phyloP scores from a whole-genome alignment of 208 protist species.

The Willaertia magna region DNA sequence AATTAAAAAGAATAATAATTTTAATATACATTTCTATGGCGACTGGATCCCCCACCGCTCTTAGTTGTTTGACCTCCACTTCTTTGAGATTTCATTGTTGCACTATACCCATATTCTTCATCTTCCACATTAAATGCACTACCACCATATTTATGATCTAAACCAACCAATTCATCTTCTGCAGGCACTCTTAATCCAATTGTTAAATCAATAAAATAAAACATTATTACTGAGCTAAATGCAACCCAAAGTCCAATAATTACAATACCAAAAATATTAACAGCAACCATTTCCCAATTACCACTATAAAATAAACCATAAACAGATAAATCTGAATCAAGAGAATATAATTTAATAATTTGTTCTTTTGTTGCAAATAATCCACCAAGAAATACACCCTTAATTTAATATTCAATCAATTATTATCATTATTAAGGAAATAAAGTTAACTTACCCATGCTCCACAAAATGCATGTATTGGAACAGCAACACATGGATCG shows the following conservation, averaged over 20 bases:
- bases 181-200: not conserved
- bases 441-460: too few relatives aligned
- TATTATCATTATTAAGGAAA: too few relatives aligned
- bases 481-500: slow-evolving; percentile 41
- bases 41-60: too few relatives aligned
- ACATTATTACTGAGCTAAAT: not conserved
- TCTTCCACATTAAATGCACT: not conserved
- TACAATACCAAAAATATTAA: not conserved
- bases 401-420: too few relatives aligned
- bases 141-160: not conserved
- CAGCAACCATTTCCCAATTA: not conserved
- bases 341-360: not conserved
- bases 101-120: too few relatives aligned
- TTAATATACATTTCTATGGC: too few relatives aligned
- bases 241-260: not conserved
- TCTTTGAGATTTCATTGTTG: too few relatives aligned
- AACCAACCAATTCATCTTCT: not conserved
- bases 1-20: too few relatives aligned
- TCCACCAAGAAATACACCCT: not conserved
- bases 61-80: too few relatives aligned
- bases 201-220: not conserved
- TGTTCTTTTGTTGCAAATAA: not conserved
- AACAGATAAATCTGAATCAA: not conserved
- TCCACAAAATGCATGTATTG: not conserved
- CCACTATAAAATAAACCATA: not conserved